phyloP scores from a whole-genome alignment of 139 green algal genomes.

The Auxenochlorella pyrenoidosa region DNA sequence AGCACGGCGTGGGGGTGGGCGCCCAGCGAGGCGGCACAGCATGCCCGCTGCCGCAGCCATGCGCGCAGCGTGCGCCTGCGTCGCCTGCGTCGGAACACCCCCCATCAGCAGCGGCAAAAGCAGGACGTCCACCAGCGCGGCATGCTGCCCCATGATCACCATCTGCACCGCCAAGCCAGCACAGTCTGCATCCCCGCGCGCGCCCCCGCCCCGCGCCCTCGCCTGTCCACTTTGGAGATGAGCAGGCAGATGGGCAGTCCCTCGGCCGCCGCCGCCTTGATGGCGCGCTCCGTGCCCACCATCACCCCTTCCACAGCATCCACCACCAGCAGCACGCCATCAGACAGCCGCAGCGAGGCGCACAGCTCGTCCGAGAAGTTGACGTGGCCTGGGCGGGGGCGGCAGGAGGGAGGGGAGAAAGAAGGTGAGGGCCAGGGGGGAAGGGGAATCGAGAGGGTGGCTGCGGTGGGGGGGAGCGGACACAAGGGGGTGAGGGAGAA shows the following conservation, averaged over 20 bases:
- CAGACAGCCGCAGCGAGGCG: constrained; percentile 81
- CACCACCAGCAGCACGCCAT: constrained; percentile 92
- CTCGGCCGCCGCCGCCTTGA: constrained; percentile 87
- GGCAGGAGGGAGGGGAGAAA: not conserved
- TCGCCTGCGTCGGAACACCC: too few species aligned
- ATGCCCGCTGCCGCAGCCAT: not conserved
- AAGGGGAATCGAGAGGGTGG: not conserved
- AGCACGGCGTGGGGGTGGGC: too few species aligned
- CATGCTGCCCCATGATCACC: too few species aligned
- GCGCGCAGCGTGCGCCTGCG: not conserved
- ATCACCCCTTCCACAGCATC: constrained; percentile 97
- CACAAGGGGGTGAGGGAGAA: too few species aligned
- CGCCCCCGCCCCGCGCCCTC: not conserved
- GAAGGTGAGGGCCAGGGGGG: not conserved
- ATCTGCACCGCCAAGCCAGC: too few species aligned
- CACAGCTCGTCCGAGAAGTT: constrained; percentile 99
- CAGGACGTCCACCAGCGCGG: too few species aligned
- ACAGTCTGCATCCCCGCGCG: too few species aligned
- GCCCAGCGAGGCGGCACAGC: too few species aligned
- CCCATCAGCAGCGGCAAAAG: too few species aligned
- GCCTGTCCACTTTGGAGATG: constrained; percentile 87
- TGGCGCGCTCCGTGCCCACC: constrained; percentile 84
- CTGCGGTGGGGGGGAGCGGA: not conserved
- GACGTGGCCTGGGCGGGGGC: constrained; percentile 78
- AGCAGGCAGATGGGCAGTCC: constrained; percentile 87